Evolutionary conservation across 257 asterid genomes (phyloP), one percentile per base, ranked within the genome.

Genomic region (Henckelia pumila): DNA sequence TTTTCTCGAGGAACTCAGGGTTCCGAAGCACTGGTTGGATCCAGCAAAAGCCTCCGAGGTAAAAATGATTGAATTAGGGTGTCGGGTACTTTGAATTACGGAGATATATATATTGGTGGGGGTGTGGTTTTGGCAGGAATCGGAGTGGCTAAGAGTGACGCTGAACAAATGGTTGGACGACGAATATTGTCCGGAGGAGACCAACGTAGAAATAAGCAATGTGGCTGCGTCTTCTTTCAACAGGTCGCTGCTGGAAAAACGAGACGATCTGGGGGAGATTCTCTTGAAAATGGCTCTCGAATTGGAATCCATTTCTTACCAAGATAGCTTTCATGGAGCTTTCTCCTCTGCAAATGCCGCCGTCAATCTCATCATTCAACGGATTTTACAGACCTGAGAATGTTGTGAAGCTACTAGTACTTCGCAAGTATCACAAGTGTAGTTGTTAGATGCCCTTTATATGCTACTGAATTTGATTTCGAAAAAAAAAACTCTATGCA

Each of bases 241-340:
- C 81, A 83, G 73, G 68, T 84, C 95, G 7, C 76, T 92, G 75
- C 62, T 77, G 76, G 89, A 75, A 33, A 84, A 80, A 55, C 78
- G 82, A 75, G 78, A 67, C 25, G 98, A 89, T 68, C 32, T 87
- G 69, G 98, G 98, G 17, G 96, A 89, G 62, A 92, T 92, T 61
- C 70, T 92, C 79, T 60, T 92, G 66, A 82, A 69, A 61, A 87
- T 92, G 95, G 98, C 88, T 29, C 37, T 71, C 25, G 95, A 87
- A 40, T 67, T 92, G 84, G 91, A 88, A 68, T 80, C 96, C 25
- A 80, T 92, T 70, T 92, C 96, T 35, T 92, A 92, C 76, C 89
- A 92, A 76, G 96, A 92, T 75, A 92, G 96, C 88, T 92, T 92
- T 71, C 98, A 89, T 24, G 98, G 98, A 71, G 98, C 98, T 64